Percentiles rank a stretch among this genome's conserved stretches.
These are phyloP conservation scores for Daldinia sp. DNA, from an alignment of 2,329 filamentous ascomycete species.

Conservation along the genomic window DNA sequence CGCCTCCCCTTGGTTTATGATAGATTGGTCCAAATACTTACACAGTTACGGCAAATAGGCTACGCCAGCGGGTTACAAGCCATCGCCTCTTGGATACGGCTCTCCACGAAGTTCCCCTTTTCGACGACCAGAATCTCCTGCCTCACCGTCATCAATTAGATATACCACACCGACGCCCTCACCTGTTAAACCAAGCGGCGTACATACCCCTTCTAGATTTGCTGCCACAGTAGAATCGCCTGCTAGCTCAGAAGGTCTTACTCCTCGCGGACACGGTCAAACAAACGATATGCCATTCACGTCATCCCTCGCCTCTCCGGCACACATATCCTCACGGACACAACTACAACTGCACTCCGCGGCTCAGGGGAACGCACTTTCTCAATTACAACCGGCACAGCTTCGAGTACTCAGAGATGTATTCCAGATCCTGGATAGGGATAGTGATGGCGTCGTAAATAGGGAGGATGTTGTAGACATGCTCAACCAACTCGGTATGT, in stretches of 20 bases:
- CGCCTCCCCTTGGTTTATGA: constrained; percentile 32
- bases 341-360: constrained; percentile 53
- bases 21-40: constrained; percentile 34
- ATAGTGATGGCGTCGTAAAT: constrained; percentile 86
- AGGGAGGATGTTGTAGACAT: constrained; percentile 89
- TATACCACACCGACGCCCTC: constrained; percentile 74
- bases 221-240: constrained; percentile 55
- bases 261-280: constrained; percentile 41
- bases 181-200: constrained; percentile 63
- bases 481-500: constrained; percentile 81
- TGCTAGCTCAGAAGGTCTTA: constrained; percentile 53
- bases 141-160: constrained; percentile 74
- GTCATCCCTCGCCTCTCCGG: constrained; percentile 52
- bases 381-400: constrained; percentile 82
- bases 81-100: constrained; percentile 77
- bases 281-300: constrained; percentile 42
- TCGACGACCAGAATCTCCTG: constrained; percentile 70
- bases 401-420: constrained; percentile 90
- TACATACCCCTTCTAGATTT: constrained; percentile 62
- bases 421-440: constrained; percentile 91
- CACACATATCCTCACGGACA: constrained; percentile 50
- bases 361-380: constrained; percentile 67
- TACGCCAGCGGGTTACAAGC: constrained; percentile 72
- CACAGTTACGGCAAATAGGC: constrained; percentile 55
- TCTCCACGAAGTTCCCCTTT: constrained; percentile 76